A percentile compares a stretch with the other conserved stretches of the same genome.
These are phyloP conservation scores for Colletotrichum gigasporum DNA, from an alignment of 2,329 filamentous ascomycete species.

Conservation along the genomic window DNA sequence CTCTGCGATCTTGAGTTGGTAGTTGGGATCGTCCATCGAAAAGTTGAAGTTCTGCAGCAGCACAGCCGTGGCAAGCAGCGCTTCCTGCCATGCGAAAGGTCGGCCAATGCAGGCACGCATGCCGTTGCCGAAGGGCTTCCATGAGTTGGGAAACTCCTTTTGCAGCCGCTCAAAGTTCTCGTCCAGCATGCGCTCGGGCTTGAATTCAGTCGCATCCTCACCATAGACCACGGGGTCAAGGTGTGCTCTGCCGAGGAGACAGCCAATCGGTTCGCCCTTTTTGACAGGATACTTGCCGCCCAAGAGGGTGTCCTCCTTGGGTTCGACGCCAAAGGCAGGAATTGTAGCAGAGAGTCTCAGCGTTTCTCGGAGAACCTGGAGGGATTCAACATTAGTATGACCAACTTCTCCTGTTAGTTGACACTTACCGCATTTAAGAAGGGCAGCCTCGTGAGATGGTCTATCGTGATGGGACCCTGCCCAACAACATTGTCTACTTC, in stretches of 20 bases:
- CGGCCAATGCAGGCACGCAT: slow-evolving; percentile 62
- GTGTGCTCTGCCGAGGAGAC: slow-evolving; percentile 59
- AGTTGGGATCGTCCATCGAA: slow-evolving; percentile 64
- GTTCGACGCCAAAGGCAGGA: slow-evolving; percentile 39
- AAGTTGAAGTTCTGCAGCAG: slow-evolving; percentile 76
- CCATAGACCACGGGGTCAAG: slow-evolving; percentile 66
- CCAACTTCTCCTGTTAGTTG: neutral
- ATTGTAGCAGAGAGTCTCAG: slow-evolving; percentile 40
- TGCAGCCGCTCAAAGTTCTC: slow-evolving; percentile 54
- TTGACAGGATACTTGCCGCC: slow-evolving; percentile 63
- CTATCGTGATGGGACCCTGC: slow-evolving; percentile 60
- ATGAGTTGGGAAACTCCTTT: slow-evolving; percentile 42
- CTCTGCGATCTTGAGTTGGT: slow-evolving; percentile 60
- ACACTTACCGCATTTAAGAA: slow-evolving; percentile 65
- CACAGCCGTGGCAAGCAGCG: slow-evolving; percentile 57
- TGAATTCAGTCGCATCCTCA: slow-evolving; percentile 64
- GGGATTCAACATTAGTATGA: slow-evolving; percentile 32
- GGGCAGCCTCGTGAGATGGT: slow-evolving; percentile 68
- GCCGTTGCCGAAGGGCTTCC: slow-evolving; percentile 66
- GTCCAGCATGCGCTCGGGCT: slow-evolving; percentile 70
- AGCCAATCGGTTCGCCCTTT: slow-evolving; percentile 52
- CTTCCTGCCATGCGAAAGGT: slow-evolving; percentile 64
- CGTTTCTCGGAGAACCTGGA: slow-evolving; percentile 64
- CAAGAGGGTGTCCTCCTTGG: slow-evolving; percentile 53
- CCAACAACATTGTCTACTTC: slow-evolving; percentile 76